Evolutionary conservation across 2,329 filamentous ascomycete species (phyloP), one percentile per base, ranked within the genome.

Genomic region (Pezizomycotina sp.): DNA sequence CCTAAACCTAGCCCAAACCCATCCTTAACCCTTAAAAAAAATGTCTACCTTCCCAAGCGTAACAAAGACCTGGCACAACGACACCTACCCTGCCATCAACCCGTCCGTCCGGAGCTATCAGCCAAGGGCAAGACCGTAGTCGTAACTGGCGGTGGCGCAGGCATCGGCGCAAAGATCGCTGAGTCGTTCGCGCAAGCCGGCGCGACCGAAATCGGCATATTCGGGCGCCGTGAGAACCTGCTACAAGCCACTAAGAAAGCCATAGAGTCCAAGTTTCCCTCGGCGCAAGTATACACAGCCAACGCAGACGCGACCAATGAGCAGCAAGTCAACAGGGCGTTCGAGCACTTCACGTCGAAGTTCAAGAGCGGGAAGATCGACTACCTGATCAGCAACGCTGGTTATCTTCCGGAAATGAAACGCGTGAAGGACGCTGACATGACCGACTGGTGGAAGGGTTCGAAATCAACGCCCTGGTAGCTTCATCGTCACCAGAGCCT

Each of bases 121-220:
- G 44, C 47, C 1, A 32, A 27, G 4, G 54, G 53, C 26, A 56
- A 55, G 36, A 37, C 34, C 19, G 42, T 57, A 7, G 30, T 55
- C 6, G 47, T 56, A 12, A 55, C 52, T 7, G 54, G 55, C n/a
- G 54, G 47, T 20, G 47, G 41, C 8, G 34, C 30, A 6, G 51
- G 53, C 6, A 51, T 58, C 10, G 55, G 56, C 4, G 38, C 23
- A 20, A 45, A 34, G 8, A 53, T 48, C 9, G 50, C 50, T 6
- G 19, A 23, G n/a, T 39, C 45, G 5, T 56, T 64, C 45, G 54
- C 57, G 6, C 38, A 48, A 1, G 64, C 64, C 0, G 53, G 54
- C 0, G 59, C 61, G 5, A 34, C 51, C 2, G 50, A 46, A 1
- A 50, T 65, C 16, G 55, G 59, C 6, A 51, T 68, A 24, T 38